Conservation (phyloP, 768 basidiomycete species). For the Boletus barrowsii region DNA sequence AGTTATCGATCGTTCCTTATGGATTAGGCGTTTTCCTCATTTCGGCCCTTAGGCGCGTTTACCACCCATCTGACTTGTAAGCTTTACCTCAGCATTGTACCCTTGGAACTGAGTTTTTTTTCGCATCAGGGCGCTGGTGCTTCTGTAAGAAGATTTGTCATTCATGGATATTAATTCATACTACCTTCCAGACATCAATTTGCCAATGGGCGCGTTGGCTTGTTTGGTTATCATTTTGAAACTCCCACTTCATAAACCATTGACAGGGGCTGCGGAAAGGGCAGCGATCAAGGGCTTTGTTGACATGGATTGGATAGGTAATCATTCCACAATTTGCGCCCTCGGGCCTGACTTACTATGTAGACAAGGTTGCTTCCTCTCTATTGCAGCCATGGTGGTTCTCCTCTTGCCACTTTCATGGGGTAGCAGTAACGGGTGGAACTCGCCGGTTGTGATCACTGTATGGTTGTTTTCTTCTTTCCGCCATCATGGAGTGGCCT, state of each 20-base stretch:
- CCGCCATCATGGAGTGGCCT: not conserved
- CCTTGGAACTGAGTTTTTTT: not conserved
- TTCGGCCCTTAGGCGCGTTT: slow-evolving; percentile 6
- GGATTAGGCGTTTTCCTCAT: not conserved
- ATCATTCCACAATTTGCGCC: not conserved
- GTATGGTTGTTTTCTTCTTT: not conserved
- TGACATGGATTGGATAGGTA: slow-evolving; percentile 17
- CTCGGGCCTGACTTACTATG: not conserved
- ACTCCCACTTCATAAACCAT: slow-evolving; percentile 5
- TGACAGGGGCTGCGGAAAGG: not conserved
- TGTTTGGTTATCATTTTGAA: slow-evolving; percentile 2
- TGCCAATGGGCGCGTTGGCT: slow-evolving; percentile 11
- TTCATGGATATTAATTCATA: not conserved
- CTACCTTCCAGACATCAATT: slow-evolving; percentile 9
- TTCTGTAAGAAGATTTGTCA: slow-evolving; percentile 7
- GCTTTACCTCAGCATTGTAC: not conserved
- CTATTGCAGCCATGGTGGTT: slow-evolving; percentile 6
- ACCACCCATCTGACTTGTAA: slow-evolving; percentile 11
- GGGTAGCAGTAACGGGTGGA: slow-evolving; percentile 8
- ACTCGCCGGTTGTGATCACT: slow-evolving; percentile 7
- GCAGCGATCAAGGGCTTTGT: not conserved
- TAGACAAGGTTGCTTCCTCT: slow-evolving; percentile 14
- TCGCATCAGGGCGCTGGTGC: slow-evolving; percentile 15
- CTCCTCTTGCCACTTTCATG: slow-evolving; percentile 12
- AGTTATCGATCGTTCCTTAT: not conserved